phyloP scores from a whole-genome alignment of 306 rosid species.

The Hippophae rhamnoides region DNA sequence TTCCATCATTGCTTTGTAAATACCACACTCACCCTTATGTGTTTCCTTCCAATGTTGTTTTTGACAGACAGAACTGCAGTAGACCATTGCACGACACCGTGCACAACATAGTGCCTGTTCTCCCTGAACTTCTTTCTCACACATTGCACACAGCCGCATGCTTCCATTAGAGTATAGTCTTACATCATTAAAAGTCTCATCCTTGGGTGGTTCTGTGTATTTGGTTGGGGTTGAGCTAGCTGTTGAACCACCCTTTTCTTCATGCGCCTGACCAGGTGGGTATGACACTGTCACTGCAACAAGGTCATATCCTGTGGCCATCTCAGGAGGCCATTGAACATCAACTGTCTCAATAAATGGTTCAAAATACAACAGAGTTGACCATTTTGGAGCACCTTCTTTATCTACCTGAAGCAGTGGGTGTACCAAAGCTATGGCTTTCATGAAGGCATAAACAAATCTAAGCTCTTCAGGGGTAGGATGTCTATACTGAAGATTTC shows the following conservation, averaged over 20 bases:
- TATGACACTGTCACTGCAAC: conserved; percentile 40
- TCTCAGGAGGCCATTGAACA: conserved; percentile 52
- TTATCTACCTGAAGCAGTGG: conserved; percentile 46
- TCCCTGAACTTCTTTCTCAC: conserved; percentile 25
- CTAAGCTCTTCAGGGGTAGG: conserved; percentile 51
- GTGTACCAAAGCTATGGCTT: conserved; percentile 48
- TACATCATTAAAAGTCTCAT: conserved; percentile 21
- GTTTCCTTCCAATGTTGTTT: conserved; percentile 51
- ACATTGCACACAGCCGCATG: conserved; percentile 29
- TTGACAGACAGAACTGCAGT: conserved; percentile 48
- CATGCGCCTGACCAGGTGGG: conserved; percentile 40
- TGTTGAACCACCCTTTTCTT: conserved; percentile 27
- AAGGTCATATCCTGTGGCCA: conserved; percentile 29
- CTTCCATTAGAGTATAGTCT: conserved; percentile 21
- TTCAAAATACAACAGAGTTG: conserved; percentile 32
- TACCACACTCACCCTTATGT: conserved; percentile 44
- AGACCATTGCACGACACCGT: conserved; percentile 40
- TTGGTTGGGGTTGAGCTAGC: conserved; percentile 39
- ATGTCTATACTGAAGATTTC: conserved; percentile 42
- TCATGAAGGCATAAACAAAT: conserved; percentile 58
- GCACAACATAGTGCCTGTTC: conserved; percentile 34
- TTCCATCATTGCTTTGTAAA: conserved; percentile 58
- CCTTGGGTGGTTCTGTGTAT: conserved; percentile 25
- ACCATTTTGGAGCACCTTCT: conserved; percentile 50
- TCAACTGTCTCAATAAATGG: conserved; percentile 63